Evolutionary conservation across 1,139 yeast species (phyloP).

Genomic region (Pichia sp.): DNA sequence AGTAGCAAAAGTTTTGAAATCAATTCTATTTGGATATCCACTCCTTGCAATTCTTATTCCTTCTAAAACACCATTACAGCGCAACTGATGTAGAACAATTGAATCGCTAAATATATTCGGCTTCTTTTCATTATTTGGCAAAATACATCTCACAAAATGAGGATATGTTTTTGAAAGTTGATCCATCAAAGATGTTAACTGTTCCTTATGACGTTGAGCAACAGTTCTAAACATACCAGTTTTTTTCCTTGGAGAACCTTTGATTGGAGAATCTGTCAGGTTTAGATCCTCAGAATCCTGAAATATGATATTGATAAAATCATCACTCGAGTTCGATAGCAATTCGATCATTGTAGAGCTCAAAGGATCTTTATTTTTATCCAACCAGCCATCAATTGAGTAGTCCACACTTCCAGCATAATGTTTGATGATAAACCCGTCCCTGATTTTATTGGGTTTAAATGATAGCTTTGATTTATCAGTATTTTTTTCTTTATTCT

Average conservation of each 20-base stretch:
- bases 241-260: slow-evolving; percentile 17
- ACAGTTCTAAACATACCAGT: slow-evolving; percentile 63
- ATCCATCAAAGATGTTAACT: slow-evolving; percentile 60
- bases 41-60: slow-evolving; percentile 96
- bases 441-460: slow-evolving; percentile 54
- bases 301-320: slow-evolving; percentile 43
- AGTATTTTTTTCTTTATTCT: slow-evolving; percentile 35
- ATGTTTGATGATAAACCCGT: slow-evolving; percentile 76
- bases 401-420: slow-evolving; percentile 96
- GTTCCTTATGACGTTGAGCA: slow-evolving; percentile 81
- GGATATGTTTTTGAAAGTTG: slow-evolving; percentile 83
- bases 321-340: slow-evolving; percentile 48
- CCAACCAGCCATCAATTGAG: slow-evolving; percentile 86
- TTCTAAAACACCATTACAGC: slow-evolving; percentile 97
- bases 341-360: slow-evolving; percentile 62
- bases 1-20: slow-evolving; percentile 69
- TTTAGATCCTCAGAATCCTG: slow-evolving; percentile 19
- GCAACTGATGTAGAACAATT: slow-evolving; percentile 77
- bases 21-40: slow-evolving; percentile 90
- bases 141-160: slow-evolving; percentile 91
- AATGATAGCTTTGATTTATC: slow-evolving; percentile 13
- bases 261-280: slow-evolving; percentile 23
- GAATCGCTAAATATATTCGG: slow-evolving; percentile 67
- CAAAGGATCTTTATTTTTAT: slow-evolving; percentile 90
- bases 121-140: slow-evolving; percentile 75